Evolutionary conservation across 2,329 filamentous ascomycete genomes (phyloP), one percentile per base, ranked within the genome.

Genomic region (Aspergillus chevalieri): DNA sequence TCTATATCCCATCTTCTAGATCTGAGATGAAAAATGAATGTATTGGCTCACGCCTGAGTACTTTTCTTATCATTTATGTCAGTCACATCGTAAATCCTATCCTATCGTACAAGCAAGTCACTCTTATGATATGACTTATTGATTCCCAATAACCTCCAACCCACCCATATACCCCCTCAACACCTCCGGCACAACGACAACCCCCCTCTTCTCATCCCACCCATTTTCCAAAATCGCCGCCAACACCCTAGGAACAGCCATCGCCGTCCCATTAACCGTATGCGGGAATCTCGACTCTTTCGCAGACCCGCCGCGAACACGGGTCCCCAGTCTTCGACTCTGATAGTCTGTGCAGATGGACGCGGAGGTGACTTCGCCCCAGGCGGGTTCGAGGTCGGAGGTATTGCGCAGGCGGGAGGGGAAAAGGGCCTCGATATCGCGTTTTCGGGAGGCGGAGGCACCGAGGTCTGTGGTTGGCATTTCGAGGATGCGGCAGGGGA

Each of bases 301-400:
- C 6, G 59, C 49, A 15, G 66, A 71, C 38, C 71, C 71, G 46
- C 71, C 74, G 54, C 84, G 83, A 43, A 88, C 75, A 38, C 86
- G 80, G 12, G 93, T 96, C 24, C 82, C 85, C 33, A 98, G 75
- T 14, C 93, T 80, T 24, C 93, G 79, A 22, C 81, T 86, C 74
- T 98, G 93, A 71, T 97, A 98, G 69, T 98, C 93, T 1, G 89
- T 93, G 71, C 93, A 98, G 59, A 92, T 85, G 55, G 88, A 94
- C 0, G 89, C 84, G 41, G 86, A 92, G 0, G 91, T 95, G 47
- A 98, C 85, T 71, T 98, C 93, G 43, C 93, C 93, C 87, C 91
- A 98, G 26, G 89, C 90, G 9, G 80, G 76, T 57, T 85, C 79
- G 24, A 68, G 52, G 33, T 57, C 52, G 15, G 57, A 43, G n/a